Conservation (phyloP, 192 early-diverging fungal genomes). For the Phycomyces blakesleeanus region DNA sequence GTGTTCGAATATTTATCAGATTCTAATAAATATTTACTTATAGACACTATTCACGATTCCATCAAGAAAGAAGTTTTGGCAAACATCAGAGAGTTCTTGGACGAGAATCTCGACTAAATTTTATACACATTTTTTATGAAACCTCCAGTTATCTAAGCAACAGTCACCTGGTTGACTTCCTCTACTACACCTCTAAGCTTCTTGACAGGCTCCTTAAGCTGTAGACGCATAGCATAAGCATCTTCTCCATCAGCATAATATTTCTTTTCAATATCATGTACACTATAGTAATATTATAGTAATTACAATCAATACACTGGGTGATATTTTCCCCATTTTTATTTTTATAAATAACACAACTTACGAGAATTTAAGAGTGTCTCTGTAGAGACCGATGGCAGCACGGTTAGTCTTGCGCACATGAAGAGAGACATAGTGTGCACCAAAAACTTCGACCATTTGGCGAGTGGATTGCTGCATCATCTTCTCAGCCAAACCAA, state of each 20-base stretch:
- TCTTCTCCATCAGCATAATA: conserved; percentile 99
- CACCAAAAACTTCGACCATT: conserved; percentile 87
- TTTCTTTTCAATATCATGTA: conserved; percentile 87
- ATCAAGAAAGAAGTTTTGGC: conserved; percentile 32
- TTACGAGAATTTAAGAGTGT: conserved; percentile 87
- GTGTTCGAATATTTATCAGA: background rate
- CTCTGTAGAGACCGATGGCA: conserved; percentile 88
- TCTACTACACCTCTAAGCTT: conserved; percentile 27
- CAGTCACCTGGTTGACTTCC: conserved; percentile 27
- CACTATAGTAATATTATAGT: conserved; percentile 37
- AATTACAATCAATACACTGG: background rate
- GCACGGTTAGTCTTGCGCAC: conserved; percentile 92
- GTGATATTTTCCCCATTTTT: background rate
- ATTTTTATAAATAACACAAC: conserved; percentile 11
- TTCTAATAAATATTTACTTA: background rate
- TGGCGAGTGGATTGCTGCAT: conserved; percentile 89
- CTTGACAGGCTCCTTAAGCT: conserved; percentile 28
- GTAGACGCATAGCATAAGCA: conserved; percentile 72
- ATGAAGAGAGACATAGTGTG: conserved; percentile 88
- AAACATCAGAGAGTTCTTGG: conserved; percentile 23
- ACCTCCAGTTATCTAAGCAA: background rate
- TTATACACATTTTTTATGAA: conserved; percentile 7
- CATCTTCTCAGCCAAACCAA: conserved; percentile 95
- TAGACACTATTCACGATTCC: conserved; percentile 28
- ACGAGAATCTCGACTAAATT: conserved; percentile 21